Base-by-base conservation (phyloP, 805 yeast genomes). In the Myxozyma lipomycoides region DNA sequence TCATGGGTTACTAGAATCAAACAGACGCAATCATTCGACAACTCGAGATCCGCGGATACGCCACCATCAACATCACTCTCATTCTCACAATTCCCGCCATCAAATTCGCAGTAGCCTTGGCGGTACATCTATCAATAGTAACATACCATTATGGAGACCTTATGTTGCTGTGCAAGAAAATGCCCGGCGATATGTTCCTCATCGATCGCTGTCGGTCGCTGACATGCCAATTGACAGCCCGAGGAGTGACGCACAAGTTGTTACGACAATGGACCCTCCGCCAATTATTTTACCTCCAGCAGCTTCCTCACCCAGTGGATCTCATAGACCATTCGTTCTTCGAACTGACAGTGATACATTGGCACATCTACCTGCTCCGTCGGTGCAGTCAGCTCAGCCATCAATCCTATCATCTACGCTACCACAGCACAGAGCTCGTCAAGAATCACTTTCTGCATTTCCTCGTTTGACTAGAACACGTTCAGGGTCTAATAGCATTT, bases 11-110 rank as follows among this genome's bases (percentile, higher is more conserved):
- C 34, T 36, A 26, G 12, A 37, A 10, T 24, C 10, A 5, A 10
- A 23, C 25, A 28, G 12, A 7, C 7, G 32, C 7, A 28, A 12
- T 9, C 12, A 12, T 7, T 6, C 40, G n/a, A 40, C 4, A 4
- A 21, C 7, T 32, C 15, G 7, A 34, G 18, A 26, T 34, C 38
- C 25, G 7, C 7, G 21, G 15, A 4, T 9, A 25, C 37, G 48
- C 3, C 47, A 44, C 24, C 39, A 34, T 15, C 34, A 17, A 15
- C 41, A 17, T 21, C 47, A 44, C 23, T 25, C 42, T 17, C 42
- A 45, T 26, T n/a, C 45, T 35, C 45, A 41, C 12, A 28, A 10
- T n/a, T 4, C 30, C 35, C 19, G 26, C 21, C 45, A 23, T 41
- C 5, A 17, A 7, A 7, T 7, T 18, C 32, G 39, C 10, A 18